These are phyloP conservation scores for Cladosporium sp. DNA, from an alignment of 2,329 filamentous ascomycete genomes.

Conservation along the genomic window DNA sequence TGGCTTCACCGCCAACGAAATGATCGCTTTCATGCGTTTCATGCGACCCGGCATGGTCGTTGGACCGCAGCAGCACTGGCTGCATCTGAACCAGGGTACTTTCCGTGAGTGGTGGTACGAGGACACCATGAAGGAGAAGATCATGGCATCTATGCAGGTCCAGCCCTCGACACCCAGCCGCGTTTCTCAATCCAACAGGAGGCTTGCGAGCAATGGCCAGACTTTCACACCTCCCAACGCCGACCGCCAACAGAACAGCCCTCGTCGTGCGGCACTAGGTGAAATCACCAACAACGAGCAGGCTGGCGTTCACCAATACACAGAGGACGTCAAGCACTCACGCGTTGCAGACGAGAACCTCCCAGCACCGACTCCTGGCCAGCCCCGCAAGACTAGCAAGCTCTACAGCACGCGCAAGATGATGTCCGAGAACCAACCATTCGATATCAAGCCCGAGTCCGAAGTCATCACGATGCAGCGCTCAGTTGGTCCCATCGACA, in stretches of 20 bases:
- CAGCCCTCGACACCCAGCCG: slow-evolving; percentile 57
- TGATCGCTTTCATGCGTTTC: slow-evolving; percentile 95
- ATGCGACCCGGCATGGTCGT: slow-evolving; percentile 99
- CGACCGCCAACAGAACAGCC: slow-evolving; percentile 57
- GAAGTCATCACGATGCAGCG: slow-evolving; percentile 63
- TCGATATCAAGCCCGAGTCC: slow-evolving; percentile 54
- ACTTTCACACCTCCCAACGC: slow-evolving; percentile 83
- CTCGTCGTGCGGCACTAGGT: slow-evolving; percentile 76
- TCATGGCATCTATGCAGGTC: slow-evolving; percentile 58
- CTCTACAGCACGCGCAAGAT: slow-evolving; percentile 68
- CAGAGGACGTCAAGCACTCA: slow-evolving; percentile 41
- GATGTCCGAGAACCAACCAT: slow-evolving; percentile 47
- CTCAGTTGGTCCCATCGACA: slow-evolving; percentile 54
- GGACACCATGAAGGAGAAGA: slow-evolving; percentile 75
- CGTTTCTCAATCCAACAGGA: slow-evolving; percentile 49
- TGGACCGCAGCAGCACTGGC: slow-evolving; percentile 97
- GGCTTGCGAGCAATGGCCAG: slow-evolving; percentile 63
- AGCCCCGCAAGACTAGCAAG: slow-evolving; percentile 85
- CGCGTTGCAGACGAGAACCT: slow-evolving; percentile 84
- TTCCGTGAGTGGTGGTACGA: slow-evolving; percentile 98
- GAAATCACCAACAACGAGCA: slow-evolving; percentile 83
- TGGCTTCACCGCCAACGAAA: slow-evolving; percentile 84
- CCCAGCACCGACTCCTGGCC: slow-evolving; percentile 90
- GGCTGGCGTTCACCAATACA: slow-evolving; percentile 43
- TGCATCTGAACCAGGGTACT: slow-evolving; percentile 92